A percentile compares a stretch with the other conserved stretches of the same genome.
Conservation (phyloP, 352 stramenopile genomes). For the Thraustochytrium striatum region DNA sequence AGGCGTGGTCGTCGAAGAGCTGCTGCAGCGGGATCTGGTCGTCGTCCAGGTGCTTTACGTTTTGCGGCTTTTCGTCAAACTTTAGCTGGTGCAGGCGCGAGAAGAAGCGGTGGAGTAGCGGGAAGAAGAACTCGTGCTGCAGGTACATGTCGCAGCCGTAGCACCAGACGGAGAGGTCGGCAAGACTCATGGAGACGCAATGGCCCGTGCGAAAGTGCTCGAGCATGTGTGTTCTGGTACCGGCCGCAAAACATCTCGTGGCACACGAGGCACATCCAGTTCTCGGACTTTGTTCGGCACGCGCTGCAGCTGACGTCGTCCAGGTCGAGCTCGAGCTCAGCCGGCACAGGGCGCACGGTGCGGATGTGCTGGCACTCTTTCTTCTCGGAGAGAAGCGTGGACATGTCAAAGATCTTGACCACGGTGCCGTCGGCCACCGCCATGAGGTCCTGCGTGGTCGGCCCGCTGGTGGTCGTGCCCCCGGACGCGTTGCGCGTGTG, state of each 20-base stretch:
- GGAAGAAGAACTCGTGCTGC: constrained; percentile 18
- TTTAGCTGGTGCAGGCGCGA: constrained; percentile 30
- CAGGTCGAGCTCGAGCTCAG: constrained; percentile 23
- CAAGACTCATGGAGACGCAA: constrained; percentile 22
- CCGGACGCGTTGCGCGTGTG: no score
- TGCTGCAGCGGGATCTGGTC: neutral
- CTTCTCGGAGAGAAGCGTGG: neutral
- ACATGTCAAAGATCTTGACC: constrained; percentile 20
- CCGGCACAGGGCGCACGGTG: constrained; percentile 4
- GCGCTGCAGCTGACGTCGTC: constrained; percentile 6
- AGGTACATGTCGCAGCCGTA: constrained; percentile 46
- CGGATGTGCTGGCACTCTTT: constrained; percentile 27
- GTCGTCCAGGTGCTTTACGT: neutral
- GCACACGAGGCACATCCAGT: constrained; percentile 44
- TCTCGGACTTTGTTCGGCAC: constrained; percentile 11
- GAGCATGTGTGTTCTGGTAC: constrained; percentile 41
- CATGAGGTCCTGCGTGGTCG: no score
- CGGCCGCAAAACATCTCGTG: constrained; percentile 39
- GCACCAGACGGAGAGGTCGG: constrained; percentile 40
- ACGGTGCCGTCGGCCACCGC: neutral
- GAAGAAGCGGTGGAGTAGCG: constrained; percentile 32
- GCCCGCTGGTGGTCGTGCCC: no score
- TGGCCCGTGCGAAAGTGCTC: constrained; percentile 7
- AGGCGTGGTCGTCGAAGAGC: neutral
- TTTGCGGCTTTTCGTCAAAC: constrained; percentile 28